Evolutionary conservation across 2,329 filamentous ascomycete genomes (phyloP).

Genomic region (Bipolaris victoriae): DNA sequence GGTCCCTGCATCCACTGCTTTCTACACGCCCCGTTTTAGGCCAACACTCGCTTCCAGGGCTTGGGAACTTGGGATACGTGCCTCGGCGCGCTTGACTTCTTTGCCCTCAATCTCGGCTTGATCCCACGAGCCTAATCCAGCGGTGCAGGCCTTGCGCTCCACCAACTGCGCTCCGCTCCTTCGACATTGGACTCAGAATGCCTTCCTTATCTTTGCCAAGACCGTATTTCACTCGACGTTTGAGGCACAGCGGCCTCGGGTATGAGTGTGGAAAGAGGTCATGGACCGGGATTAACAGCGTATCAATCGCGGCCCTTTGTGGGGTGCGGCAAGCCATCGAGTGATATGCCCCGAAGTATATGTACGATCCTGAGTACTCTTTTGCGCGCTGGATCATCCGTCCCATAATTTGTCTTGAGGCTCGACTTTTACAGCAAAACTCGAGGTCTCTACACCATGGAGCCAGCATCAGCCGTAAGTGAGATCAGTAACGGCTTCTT

Average conservation of each 20-base stretch:
- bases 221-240: constrained; percentile 18
- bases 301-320: constrained; percentile 16
- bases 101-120: constrained; percentile 9
- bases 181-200: constrained; percentile 14
- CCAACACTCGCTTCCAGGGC: constrained; percentile 11
- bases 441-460: constrained; percentile 17
- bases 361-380: constrained; percentile 30
- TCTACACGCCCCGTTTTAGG: constrained; percentile 9
- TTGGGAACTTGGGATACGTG: constrained; percentile 18
- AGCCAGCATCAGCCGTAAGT: constrained; percentile 28
- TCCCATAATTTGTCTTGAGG: constrained; percentile 5
- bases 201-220: constrained; percentile 45
- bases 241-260: constrained; percentile 25
- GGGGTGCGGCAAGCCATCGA: constrained; percentile 15
- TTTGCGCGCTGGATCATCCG: constrained; percentile 12
- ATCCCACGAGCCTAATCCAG: constrained; percentile 15
- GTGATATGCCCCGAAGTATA: constrained; percentile 21
- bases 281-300: constrained; percentile 17
- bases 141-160: constrained; percentile 12
- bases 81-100: constrained; percentile 16
- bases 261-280: constrained; percentile 20
- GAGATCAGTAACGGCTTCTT: not conserved
- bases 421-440: constrained; percentile 7
- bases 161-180: constrained; percentile 17
- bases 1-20: constrained; percentile 23